A percentile compares a stretch with the other conserved stretches of the same genome.
Conservation (phyloP, 2,329 filamentous ascomycete genomes). For the Aspergillus ruber region DNA sequence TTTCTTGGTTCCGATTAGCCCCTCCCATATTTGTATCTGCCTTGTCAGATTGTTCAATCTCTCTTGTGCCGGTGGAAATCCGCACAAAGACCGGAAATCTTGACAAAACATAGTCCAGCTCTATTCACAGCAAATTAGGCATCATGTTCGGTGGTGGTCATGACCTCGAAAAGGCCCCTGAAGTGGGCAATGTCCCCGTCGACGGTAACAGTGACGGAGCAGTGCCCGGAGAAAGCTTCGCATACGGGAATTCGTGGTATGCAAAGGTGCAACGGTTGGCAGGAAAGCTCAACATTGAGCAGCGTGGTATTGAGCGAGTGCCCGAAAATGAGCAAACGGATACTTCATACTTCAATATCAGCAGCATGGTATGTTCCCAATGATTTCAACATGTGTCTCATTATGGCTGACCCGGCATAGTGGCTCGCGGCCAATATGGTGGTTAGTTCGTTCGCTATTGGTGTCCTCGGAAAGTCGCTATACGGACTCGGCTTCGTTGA, state of each 20-base stretch:
- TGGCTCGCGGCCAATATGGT: conserved; percentile 77
- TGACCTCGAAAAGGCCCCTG: conserved; percentile 30
- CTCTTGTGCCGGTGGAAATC: conserved; percentile 10
- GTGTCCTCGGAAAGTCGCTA: conserved; percentile 60
- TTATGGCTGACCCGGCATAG: conserved; percentile 32
- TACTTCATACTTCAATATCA: conserved; percentile 58
- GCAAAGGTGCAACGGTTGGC: conserved; percentile 58
- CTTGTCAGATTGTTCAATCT: conserved; percentile 4
- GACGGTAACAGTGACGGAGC: conserved; percentile 37
- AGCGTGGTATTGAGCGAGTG: conserved; percentile 69
- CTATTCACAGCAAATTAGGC: conserved; percentile 9
- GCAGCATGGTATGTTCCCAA: conserved; percentile 57
- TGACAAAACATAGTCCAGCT: background rate
- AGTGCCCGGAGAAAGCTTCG: conserved; percentile 54
- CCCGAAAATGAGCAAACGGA: conserved; percentile 63
- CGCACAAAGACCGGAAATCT: background rate
- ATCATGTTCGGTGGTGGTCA: conserved; percentile 17
- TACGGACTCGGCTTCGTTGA: conserved; percentile 69
- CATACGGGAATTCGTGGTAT: conserved; percentile 50
- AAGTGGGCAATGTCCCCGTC: conserved; percentile 19
- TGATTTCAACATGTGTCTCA: conserved; percentile 6
- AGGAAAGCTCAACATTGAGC: conserved; percentile 61
- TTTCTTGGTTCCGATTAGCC: conserved; percentile 12
- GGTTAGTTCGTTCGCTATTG: conserved; percentile 69
- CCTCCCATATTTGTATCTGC: background rate